phyloP scores from a whole-genome alignment of 768 basidiomycete genomes.

The Tylopilus plumbeoviolaceoides region DNA sequence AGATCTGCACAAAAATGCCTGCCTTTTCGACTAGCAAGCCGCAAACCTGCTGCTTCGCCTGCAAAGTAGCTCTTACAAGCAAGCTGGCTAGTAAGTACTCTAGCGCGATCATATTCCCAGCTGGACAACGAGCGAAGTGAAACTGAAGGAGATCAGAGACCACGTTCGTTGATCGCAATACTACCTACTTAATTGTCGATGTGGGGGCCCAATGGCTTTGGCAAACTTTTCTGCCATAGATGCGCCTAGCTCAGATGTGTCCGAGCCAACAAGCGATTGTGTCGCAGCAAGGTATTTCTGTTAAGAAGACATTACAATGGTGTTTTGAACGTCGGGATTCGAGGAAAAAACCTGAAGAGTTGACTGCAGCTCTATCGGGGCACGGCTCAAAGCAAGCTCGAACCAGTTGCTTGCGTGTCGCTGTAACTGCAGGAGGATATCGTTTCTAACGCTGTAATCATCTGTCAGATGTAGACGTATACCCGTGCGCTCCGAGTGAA shows the following conservation, averaged over 20 bases:
- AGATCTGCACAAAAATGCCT: constrained; percentile 11
- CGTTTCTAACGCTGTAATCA: constrained; percentile 79
- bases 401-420: constrained; percentile 81
- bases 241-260: constrained; percentile 85
- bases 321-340: neutral
- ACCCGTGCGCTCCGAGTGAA: constrained; percentile 70
- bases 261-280: constrained; percentile 62
- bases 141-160: constrained; percentile 33
- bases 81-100: constrained; percentile 77
- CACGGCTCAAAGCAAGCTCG: constrained; percentile 77
- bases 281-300: constrained; percentile 87
- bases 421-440: constrained; percentile 74
- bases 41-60: constrained; percentile 81
- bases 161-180: neutral
- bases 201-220: constrained; percentile 72
- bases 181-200: constrained; percentile 69
- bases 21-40: constrained; percentile 66
- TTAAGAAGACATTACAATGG: neutral
- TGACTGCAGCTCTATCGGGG: constrained; percentile 89
- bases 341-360: constrained; percentile 69
- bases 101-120: constrained; percentile 79
- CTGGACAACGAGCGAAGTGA: constrained; percentile 51
- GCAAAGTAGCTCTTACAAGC: constrained; percentile 88
- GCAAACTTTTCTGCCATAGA: constrained; percentile 85
- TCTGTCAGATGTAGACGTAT: constrained; percentile 81